A percentile compares a stretch with the other conserved stretches of the same genome.
Evolutionary conservation across 805 yeast genomes (phyloP).

Genomic region (Yarrowia alimentaria): DNA sequence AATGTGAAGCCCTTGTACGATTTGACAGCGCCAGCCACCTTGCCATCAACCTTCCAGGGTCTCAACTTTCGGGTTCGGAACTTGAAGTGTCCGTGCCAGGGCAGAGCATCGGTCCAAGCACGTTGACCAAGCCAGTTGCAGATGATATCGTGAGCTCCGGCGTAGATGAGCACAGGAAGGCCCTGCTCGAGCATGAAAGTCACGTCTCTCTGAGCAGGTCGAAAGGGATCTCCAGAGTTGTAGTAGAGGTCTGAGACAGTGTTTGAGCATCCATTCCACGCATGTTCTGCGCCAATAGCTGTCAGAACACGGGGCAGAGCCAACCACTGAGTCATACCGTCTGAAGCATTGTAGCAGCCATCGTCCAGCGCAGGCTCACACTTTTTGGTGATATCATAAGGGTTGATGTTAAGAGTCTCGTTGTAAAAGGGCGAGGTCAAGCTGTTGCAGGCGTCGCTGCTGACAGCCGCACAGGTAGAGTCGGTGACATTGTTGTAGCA

Average conservation of each 20-base stretch:
- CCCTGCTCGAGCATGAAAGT: constrained; percentile 56
- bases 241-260: neutral
- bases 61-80: constrained; percentile 50
- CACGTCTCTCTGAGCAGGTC: constrained; percentile 57
- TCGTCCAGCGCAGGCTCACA: constrained; percentile 19
- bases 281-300: constrained; percentile 22
- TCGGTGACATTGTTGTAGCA: constrained; percentile 4
- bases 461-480: neutral
- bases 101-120: constrained; percentile 72
- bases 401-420: constrained; percentile 22
- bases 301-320: neutral
- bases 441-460: neutral
- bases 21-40: constrained; percentile 65
- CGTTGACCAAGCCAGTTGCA: constrained; percentile 92
- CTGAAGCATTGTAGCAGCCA: constrained; percentile 1
- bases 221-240: constrained; percentile 60
- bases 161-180: constrained; percentile 79
- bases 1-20: constrained; percentile 69
- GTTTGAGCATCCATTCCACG: constrained; percentile 8
- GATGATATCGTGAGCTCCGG: constrained; percentile 90
- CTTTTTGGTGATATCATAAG: constrained; percentile 10
- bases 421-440: constrained; percentile 9
- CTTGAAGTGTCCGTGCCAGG: constrained; percentile 58
- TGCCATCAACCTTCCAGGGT: constrained; percentile 40
- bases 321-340: constrained; percentile 11